A percentile compares a stretch with the other conserved stretches of the same genome.
Evolutionary conservation across 176 grass and related monocot species (phyloP).

Genomic region (Olyra latifolia): DNA sequence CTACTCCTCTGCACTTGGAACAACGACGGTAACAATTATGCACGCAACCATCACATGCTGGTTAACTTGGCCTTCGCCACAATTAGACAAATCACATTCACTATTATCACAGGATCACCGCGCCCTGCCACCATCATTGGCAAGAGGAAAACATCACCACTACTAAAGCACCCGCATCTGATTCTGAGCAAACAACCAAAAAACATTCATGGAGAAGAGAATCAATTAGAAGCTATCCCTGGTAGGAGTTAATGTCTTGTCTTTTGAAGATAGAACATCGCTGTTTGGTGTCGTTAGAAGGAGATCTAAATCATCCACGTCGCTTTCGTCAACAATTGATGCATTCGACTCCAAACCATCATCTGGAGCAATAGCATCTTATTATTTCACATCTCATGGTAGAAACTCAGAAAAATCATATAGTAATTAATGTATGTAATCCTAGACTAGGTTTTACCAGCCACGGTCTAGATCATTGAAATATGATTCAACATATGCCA

Average conservation of each 20-base stretch:
- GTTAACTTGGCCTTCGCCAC: conserved; percentile 50
- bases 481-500: background rate
- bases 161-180: background rate
- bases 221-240: conserved; percentile 42
- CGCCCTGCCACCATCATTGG: background rate
- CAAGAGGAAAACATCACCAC: background rate
- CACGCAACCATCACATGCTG: conserved; percentile 33
- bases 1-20: background rate
- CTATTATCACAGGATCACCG: conserved; percentile 12
- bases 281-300: conserved; percentile 70
- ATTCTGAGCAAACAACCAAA: conserved; percentile 16
- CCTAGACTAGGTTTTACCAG: background rate
- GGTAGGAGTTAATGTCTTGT: conserved; percentile 49
- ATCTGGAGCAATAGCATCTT: conserved; percentile 45
- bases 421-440: background rate
- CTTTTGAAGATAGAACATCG: conserved; percentile 56
- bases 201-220: background rate
- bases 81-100: conserved; percentile 29
- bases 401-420: background rate
- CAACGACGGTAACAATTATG: background rate
- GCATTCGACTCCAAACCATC: conserved; percentile 67
- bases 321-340: conserved; percentile 50
- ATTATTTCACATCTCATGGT: background rate
- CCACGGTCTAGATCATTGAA: background rate
- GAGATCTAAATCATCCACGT: conserved; percentile 55